Percentiles rank a stretch among this genome's conserved stretches.
These are phyloP conservation scores for Bipolaris bicolor DNA, from an alignment of 2,329 filamentous ascomycete species.

Conservation along the genomic window DNA sequence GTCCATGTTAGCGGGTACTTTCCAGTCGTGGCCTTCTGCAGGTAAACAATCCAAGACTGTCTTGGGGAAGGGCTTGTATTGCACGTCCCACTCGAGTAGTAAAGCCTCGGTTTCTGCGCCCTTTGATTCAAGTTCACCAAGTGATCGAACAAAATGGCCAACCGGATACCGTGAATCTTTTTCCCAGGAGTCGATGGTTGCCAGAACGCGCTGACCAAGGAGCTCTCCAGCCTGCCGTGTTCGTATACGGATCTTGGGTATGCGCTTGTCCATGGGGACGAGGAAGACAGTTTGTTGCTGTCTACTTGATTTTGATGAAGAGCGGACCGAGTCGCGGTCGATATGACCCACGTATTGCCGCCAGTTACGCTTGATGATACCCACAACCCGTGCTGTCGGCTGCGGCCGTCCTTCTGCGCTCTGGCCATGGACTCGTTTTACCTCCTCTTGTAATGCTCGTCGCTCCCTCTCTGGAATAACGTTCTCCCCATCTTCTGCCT, in stretches of 20 bases:
- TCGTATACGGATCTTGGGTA: constrained; percentile 92
- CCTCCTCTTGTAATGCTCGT: constrained; percentile 87
- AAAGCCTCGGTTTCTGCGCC: constrained; percentile 97
- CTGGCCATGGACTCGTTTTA: constrained; percentile 81
- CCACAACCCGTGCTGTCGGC: constrained; percentile 90
- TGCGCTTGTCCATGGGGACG: constrained; percentile 96
- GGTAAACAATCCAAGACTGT: constrained; percentile 93
- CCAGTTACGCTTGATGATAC: constrained; percentile 95
- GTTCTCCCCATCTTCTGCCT: constrained; percentile 73
- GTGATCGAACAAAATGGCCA: constrained; percentile 89
- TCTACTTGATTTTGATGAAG: constrained; percentile 74
- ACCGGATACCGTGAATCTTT: constrained; percentile 89
- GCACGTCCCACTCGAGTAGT: constrained; percentile 93
- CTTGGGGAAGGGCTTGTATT: constrained; percentile 96
- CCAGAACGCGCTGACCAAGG: constrained; percentile 86
- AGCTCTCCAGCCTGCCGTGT: constrained; percentile 90
- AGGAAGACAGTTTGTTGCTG: constrained; percentile 93
- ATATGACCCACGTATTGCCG: constrained; percentile 96
- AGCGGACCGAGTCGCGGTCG: constrained; percentile 81
- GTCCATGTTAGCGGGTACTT: constrained; percentile 77
- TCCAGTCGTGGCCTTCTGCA: constrained; percentile 90
- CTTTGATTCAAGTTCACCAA: constrained; percentile 94
- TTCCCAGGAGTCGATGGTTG: constrained; percentile 95
- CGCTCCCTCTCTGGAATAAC: constrained; percentile 89
- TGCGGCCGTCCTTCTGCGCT: constrained; percentile 78